Conservation (phyloP, 1,284 basidiomycete species). For the Leccinum angustisporum region DNA sequence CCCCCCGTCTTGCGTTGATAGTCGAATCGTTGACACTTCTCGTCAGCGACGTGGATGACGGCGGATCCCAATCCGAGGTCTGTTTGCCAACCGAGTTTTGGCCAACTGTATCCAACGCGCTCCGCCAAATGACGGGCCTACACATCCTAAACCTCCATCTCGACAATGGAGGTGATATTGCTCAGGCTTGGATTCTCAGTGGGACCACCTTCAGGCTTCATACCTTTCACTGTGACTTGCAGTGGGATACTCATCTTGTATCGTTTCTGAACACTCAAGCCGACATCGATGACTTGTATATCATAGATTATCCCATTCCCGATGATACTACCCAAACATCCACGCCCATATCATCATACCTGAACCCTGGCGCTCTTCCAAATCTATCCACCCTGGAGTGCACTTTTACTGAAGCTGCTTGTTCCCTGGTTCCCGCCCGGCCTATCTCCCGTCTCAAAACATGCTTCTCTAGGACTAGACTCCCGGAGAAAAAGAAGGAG, state of each 20-base stretch:
- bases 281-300: slow-evolving; percentile 54
- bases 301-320: slow-evolving; percentile 53
- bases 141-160: slow-evolving; percentile 48
- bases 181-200: slow-evolving; percentile 52
- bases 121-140: slow-evolving; percentile 44
- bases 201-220: slow-evolving; percentile 51
- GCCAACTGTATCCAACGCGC: slow-evolving; percentile 46
- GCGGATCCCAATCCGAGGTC: neutral
- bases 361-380: slow-evolving; percentile 42
- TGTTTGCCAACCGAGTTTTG: slow-evolving; percentile 45
- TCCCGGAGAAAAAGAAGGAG: slow-evolving; percentile 50
- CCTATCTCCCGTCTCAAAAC: slow-evolving; percentile 63
- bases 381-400: slow-evolving; percentile 56
- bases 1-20: slow-evolving; percentile 46
- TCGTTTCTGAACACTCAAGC: slow-evolving; percentile 53
- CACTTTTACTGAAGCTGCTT: slow-evolving; percentile 62
- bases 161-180: slow-evolving; percentile 39
- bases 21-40: slow-evolving; percentile 56
- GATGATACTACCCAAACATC: slow-evolving; percentile 8
- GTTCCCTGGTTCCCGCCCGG: slow-evolving; percentile 51
- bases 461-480: slow-evolving; percentile 58
- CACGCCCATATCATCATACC: slow-evolving; percentile 10
- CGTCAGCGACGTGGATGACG: slow-evolving; percentile 23
- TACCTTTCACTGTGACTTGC: slow-evolving; percentile 62
- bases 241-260: slow-evolving; percentile 57